phyloP scores from a whole-genome alignment of 164 flowering plant species.

The Piper longum region DNA sequence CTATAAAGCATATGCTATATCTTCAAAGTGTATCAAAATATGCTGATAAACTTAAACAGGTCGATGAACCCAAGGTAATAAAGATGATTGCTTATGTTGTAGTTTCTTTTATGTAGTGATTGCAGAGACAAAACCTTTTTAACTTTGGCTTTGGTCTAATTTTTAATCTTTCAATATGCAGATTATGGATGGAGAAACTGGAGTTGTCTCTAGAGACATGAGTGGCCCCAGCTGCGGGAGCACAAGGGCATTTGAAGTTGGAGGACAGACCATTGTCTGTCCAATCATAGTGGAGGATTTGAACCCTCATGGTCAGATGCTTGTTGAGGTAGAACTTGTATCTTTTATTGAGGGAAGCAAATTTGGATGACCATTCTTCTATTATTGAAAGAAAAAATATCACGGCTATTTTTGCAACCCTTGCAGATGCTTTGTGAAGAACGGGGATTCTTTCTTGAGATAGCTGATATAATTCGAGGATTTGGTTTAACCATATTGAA shows the following conservation, averaged over 20 bases:
- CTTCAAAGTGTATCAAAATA: conserved; percentile 58
- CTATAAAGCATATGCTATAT: conserved; percentile 73
- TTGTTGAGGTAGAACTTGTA: conserved; percentile 43
- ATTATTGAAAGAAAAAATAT: too few relatives aligned
- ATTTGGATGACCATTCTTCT: too few relatives aligned
- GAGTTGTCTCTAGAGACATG: conserved; percentile 23
- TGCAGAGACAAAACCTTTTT: not conserved
- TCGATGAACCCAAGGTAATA: conserved; percentile 47
- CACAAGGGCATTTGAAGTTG: conserved; percentile 80
- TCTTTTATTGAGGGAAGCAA: too few relatives aligned
- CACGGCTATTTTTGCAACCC: too few relatives aligned
- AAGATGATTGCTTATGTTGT: not conserved
- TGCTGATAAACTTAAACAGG: conserved; percentile 53
- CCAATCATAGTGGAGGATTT: conserved; percentile 83
- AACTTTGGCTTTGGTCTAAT: not conserved
- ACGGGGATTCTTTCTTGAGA: conserved; percentile 74
- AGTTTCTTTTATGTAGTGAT: not conserved
- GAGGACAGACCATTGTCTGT: conserved; percentile 42
- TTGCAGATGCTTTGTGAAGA: conserved; percentile 80
- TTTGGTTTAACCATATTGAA: conserved; percentile 71
- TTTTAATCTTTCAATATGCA: conserved; percentile 8
- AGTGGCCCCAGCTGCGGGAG: conserved; percentile 27
- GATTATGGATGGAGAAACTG: conserved; percentile 33
- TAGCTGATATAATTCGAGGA: conserved; percentile 60
- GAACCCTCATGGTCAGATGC: conserved; percentile 68